Evolutionary conservation across 345 rosid genomes (phyloP).

Genomic region (Moricandia arvensis): DNA sequence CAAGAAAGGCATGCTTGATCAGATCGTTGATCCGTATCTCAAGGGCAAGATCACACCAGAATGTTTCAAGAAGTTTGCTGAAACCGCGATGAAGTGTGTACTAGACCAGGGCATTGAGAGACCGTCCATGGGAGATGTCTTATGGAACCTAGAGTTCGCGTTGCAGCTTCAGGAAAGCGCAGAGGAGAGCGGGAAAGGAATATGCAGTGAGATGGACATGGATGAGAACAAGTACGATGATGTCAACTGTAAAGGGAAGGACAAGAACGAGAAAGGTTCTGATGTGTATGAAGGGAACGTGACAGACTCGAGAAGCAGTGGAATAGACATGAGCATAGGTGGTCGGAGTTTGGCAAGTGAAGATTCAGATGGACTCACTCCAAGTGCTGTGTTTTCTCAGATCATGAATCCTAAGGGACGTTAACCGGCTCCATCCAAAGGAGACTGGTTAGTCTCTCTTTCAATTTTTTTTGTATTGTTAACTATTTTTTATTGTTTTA

Average conservation of each 20-base stretch:
- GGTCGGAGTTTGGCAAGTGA: conserved; percentile 92
- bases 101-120: conserved; percentile 87
- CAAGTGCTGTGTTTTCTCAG: conserved; percentile 95
- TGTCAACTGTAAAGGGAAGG: conserved; percentile 59
- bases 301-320: conserved; percentile 84
- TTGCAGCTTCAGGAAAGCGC: conserved; percentile 95
- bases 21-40: conserved; percentile 78
- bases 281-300: conserved; percentile 53
- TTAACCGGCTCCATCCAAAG: conserved; percentile 27
- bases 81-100: conserved; percentile 97
- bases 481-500: conserved; percentile 10
- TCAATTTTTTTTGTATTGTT: not conserved
- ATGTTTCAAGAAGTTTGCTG: conserved; percentile 93
- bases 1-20: conserved; percentile 90
- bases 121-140: conserved; percentile 98
- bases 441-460: conserved; percentile 29
- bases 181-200: conserved; percentile 73
- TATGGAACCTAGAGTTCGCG: conserved; percentile 85
- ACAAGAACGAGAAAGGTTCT: conserved; percentile 24
- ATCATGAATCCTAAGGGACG: conserved; percentile 99
- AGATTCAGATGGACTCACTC: conserved; percentile 92
- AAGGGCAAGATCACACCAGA: conserved; percentile 87
- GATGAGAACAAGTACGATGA: conserved; percentile 55
- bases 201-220: conserved; percentile 43
- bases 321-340: conserved; percentile 91